phyloP scores from a whole-genome alignment of 176 grass and related monocot genomes.

The Poa pratensis region DNA sequence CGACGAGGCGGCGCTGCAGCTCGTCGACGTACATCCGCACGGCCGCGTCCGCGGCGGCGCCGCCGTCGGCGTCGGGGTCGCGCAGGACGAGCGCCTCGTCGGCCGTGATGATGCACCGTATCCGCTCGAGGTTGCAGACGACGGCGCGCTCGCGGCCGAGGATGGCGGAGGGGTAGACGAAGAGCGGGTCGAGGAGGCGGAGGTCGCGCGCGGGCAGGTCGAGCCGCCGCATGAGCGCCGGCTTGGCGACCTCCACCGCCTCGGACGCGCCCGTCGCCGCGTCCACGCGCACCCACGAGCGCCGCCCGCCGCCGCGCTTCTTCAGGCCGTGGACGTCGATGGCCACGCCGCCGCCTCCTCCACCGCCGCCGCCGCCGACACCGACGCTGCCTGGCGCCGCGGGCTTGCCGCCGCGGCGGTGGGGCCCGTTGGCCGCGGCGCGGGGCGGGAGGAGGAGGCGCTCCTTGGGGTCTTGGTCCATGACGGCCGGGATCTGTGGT shows the following conservation, averaged over 20 bases:
- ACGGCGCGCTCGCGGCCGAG: constrained; percentile 87
- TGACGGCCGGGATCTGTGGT: constrained; percentile 27
- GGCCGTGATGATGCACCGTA: constrained; percentile 86
- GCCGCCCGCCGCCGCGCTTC: constrained; percentile 58
- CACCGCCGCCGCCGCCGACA: not conserved
- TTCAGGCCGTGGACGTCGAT: constrained; percentile 67
- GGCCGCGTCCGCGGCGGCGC: constrained; percentile 41
- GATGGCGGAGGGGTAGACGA: constrained; percentile 84
- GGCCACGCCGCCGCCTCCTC: constrained; percentile 45
- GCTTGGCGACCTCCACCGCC: constrained; percentile 75
- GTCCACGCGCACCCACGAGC: constrained; percentile 85
- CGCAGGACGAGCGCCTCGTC: constrained; percentile 83
- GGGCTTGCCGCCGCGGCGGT: constrained; percentile 25
- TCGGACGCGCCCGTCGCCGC: constrained; percentile 61
- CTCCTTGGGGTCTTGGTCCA: constrained; percentile 69
- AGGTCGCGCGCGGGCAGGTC: constrained; percentile 92
- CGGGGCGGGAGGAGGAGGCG: constrained; percentile 59
- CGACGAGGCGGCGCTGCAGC: constrained; percentile 71
- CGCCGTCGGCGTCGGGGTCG: constrained; percentile 43
- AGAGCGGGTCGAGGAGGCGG: constrained; percentile 90
- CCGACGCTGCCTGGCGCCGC: constrained; percentile 3
- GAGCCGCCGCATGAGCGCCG: constrained; percentile 86
- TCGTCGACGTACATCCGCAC: constrained; percentile 72
- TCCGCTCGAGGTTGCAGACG: constrained; percentile 84
- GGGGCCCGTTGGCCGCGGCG: constrained; percentile 35